Conservation (phyloP, 2,329 filamentous ascomycete genomes). For the Endocalyx cinctus region DNA sequence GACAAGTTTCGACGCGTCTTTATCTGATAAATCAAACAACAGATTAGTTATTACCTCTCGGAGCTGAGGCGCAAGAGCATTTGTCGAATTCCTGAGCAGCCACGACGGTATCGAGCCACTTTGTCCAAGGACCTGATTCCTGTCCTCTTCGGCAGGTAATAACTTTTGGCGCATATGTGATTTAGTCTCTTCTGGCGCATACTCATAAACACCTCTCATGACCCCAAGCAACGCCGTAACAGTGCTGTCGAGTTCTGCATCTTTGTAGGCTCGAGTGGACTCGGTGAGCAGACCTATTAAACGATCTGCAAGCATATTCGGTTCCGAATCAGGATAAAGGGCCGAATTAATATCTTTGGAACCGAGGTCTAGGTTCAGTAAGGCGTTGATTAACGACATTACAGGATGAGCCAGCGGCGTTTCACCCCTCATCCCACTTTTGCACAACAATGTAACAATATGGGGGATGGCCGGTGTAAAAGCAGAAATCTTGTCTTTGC, state of each 20-base stretch:
- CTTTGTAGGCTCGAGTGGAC: constrained; percentile 58
- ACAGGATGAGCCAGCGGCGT: constrained; percentile 71
- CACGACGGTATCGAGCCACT: constrained; percentile 70
- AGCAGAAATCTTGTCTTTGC: constrained; percentile 52
- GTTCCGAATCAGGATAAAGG: constrained; percentile 62
- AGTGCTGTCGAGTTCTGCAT: constrained; percentile 66
- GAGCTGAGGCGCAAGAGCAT: constrained; percentile 65
- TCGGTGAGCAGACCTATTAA: constrained; percentile 67
- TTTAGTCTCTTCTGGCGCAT: constrained; percentile 60
- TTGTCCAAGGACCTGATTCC: constrained; percentile 71
- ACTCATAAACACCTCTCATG: constrained; percentile 65
- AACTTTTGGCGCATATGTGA: constrained; percentile 61
- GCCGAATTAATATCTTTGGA: constrained; percentile 47
- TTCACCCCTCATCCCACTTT: constrained; percentile 47
- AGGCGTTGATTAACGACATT: constrained; percentile 69
- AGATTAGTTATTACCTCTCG: constrained; percentile 72
- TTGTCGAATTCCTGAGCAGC: constrained; percentile 73
- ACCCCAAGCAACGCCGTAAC: constrained; percentile 71
- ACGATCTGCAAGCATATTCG: constrained; percentile 55
- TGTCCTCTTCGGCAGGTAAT: constrained; percentile 72
- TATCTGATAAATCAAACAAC: constrained; percentile 82
- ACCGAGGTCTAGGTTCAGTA: constrained; percentile 72
- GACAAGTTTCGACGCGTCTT: constrained; percentile 74
- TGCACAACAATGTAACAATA: constrained; percentile 67
- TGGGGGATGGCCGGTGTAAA: constrained; percentile 67